Percentiles rank a stretch among this genome's conserved stretches.
Evolutionary conservation across 2,329 filamentous ascomycete species (phyloP).

Genomic region (Pseudogymnoascus sp.): DNA sequence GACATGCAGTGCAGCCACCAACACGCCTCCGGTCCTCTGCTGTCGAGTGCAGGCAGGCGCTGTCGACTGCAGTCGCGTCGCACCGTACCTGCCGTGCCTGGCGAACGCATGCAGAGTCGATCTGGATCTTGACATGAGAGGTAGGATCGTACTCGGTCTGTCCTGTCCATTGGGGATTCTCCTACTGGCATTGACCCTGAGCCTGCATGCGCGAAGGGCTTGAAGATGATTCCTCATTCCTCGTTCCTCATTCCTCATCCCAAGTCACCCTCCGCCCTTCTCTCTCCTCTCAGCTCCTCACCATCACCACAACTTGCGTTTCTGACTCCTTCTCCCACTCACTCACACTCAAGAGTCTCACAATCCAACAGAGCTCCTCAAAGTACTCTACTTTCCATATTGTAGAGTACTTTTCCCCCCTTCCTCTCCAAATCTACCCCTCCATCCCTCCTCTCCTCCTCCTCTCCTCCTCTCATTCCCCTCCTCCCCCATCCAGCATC

Average conservation of each 20-base stretch:
- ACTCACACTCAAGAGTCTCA: background rate
- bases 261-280: background rate
- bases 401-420: background rate
- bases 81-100: background rate
- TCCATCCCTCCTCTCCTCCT: conserved; percentile 2
- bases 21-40: background rate
- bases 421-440: background rate
- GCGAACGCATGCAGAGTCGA: conserved; percentile 3
- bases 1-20: background rate
- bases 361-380: background rate
- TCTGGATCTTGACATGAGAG: conserved; percentile 5
- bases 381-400: background rate
- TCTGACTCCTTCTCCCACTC: background rate
- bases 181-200: background rate
- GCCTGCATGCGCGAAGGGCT: background rate
- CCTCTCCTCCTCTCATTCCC: background rate
- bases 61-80: background rate
- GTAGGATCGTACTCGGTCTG: background rate
- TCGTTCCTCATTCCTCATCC: background rate
- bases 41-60: background rate
- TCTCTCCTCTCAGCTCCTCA: background rate
- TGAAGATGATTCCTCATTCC: conserved; percentile 1
- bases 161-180: background rate
- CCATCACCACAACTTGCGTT: background rate
- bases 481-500: background rate